Conservation (phyloP, 441 rosid species). For the Aleurites moluccanus region DNA sequence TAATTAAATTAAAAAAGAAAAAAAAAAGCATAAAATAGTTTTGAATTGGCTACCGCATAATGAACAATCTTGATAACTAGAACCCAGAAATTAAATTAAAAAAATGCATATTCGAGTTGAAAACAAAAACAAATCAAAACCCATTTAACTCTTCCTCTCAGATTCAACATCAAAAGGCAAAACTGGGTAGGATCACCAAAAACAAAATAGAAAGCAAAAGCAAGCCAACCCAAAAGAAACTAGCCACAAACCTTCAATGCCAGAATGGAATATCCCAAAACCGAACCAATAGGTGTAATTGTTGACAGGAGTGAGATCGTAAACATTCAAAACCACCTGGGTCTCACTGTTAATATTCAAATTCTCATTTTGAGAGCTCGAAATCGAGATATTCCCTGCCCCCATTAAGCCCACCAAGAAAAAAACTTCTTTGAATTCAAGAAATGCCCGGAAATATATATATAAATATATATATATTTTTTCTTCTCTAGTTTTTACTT, state of each 20-base stretch:
- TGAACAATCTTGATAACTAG: neutral
- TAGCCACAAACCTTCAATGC: conserved; percentile 61
- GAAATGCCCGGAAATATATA: neutral
- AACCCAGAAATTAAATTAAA: neutral
- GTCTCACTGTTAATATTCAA: conserved; percentile 19
- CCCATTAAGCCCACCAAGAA: conserved; percentile 34
- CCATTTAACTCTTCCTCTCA: neutral
- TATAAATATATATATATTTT: neutral
- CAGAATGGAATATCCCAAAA: conserved; percentile 93
- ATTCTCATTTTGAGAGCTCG: conserved; percentile 29
- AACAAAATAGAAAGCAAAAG: conserved; percentile 6
- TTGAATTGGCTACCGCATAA: neutral
- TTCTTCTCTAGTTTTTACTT: neutral
- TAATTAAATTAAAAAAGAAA: neutral
- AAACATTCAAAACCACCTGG: conserved; percentile 66
- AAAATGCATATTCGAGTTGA: neutral
- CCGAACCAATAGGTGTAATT: conserved; percentile 88
- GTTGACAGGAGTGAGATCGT: conserved; percentile 89
- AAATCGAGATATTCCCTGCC: conserved; percentile 28
- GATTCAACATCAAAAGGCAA: conserved; percentile 7
- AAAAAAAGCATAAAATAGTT: neutral
- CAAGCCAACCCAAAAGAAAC: neutral
- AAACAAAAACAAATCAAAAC: neutral
- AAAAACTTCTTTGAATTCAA: neutral
- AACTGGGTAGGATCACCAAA: neutral